phyloP scores from a whole-genome alignment of 208 protist species.

The Leishmania guyanensis region DNA sequence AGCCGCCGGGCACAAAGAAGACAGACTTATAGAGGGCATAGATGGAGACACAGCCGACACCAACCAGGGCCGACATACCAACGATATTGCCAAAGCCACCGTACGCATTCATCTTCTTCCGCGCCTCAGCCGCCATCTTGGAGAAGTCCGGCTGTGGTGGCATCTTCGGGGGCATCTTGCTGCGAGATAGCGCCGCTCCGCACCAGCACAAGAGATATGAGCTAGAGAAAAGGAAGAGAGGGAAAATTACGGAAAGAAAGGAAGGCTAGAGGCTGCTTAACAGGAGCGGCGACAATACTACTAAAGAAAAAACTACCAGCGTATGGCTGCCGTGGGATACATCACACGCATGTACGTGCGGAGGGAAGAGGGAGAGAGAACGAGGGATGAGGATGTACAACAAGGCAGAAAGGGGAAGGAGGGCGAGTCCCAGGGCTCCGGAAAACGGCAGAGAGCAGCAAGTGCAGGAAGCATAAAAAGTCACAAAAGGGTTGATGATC shows the following conservation, averaged over 20 bases:
- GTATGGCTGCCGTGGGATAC: neutral
- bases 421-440: neutral
- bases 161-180: slow-evolving; percentile 51
- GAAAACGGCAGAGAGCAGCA: neutral
- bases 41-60: slow-evolving; percentile 48
- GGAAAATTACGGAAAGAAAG: neutral
- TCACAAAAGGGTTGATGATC: neutral
- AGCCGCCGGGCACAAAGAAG: slow-evolving; percentile 97
- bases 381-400: neutral
- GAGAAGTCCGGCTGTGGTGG: slow-evolving; percentile 83
- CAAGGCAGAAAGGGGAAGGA: neutral
- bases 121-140: slow-evolving; percentile 61
- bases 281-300: neutral
- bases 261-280: neutral
- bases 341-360: neutral
- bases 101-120: slow-evolving; percentile 57
- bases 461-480: slow-evolving; percentile 1
- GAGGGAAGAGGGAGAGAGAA: neutral
- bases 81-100: slow-evolving; percentile 76
- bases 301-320: neutral
- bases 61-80: slow-evolving; percentile 57
- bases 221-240: slow-evolving; percentile 1
- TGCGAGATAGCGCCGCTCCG: neutral
- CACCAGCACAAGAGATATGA: neutral
- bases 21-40: slow-evolving; percentile 88